A percentile compares a stretch with the other conserved stretches of the same genome.
Conservation (phyloP, 345 rosid species). For the Moricandia moricandioides region DNA sequence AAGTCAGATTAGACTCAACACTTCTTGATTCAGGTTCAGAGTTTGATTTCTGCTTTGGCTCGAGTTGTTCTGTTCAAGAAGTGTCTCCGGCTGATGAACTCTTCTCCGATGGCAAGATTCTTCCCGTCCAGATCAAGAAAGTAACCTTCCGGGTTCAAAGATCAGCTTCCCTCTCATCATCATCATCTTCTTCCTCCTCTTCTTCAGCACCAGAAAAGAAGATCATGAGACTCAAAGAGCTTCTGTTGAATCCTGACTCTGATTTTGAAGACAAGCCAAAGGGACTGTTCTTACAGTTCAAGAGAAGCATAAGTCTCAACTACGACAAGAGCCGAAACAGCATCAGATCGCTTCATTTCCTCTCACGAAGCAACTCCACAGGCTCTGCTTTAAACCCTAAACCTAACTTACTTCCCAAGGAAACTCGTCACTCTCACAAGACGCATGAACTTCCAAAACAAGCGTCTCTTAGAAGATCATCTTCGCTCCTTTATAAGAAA, state of each 20-base stretch:
- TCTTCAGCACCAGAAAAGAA: conserved; percentile 52
- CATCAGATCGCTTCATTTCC: conserved; percentile 65
- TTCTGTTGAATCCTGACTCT: conserved; percentile 43
- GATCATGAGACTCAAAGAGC: conserved; percentile 63
- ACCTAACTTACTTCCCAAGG: conserved; percentile 39
- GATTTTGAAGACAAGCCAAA: conserved; percentile 44
- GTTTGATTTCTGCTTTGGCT: conserved; percentile 61
- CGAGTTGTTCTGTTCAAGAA: conserved; percentile 46
- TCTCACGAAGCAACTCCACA: conserved; percentile 85
- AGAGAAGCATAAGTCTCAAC: conserved; percentile 79
- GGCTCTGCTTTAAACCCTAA: conserved; percentile 70
- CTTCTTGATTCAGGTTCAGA: conserved; percentile 56
- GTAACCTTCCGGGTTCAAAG: conserved; percentile 14
- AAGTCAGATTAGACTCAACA: conserved; percentile 46
- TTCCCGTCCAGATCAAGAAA: conserved; percentile 65
- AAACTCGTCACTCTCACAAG: conserved; percentile 27
- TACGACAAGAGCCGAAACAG: conserved; percentile 48
- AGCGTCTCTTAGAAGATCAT: conserved; percentile 49
- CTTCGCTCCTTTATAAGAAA: conserved; percentile 43
- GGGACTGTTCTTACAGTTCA: conserved; percentile 71
- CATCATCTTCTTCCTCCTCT: background rate
- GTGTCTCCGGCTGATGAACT: conserved; percentile 86
- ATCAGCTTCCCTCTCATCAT: conserved; percentile 28
- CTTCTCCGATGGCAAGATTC: conserved; percentile 81
- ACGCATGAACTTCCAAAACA: conserved; percentile 52